Percentiles rank a stretch among this genome's conserved stretches.
phyloP scores from a whole-genome alignment of 2,329 filamentous ascomycete species.

The Fusarium compactum region DNA sequence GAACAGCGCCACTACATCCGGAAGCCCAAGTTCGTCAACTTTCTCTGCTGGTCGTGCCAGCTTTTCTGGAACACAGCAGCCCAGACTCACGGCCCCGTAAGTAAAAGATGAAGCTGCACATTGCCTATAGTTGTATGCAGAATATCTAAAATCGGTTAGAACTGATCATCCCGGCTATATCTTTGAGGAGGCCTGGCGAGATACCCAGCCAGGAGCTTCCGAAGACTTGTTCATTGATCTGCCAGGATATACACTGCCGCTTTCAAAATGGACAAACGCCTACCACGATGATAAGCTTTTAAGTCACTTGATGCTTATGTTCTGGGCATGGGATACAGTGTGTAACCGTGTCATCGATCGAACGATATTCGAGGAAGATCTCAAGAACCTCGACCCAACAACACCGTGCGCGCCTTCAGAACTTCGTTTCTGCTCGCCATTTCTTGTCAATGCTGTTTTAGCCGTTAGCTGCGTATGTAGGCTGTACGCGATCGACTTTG shows the following conservation, averaged over 20 bases:
- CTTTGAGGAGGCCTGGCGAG: conserved; percentile 18
- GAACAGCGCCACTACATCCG: conserved; percentile 3
- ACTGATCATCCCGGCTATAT: not conserved
- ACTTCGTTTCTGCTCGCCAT: conserved; percentile 33
- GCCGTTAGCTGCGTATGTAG: conserved; percentile 37
- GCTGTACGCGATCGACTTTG: not conserved
- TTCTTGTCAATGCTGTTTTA: conserved; percentile 36
- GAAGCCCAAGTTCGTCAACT: conserved; percentile 7
- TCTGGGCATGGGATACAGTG: conserved; percentile 31
- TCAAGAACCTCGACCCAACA: conserved; percentile 16
- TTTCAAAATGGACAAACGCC: conserved; percentile 31
- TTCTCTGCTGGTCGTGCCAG: not conserved
- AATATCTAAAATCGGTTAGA: conserved; percentile 1
- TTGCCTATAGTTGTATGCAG: not conserved
- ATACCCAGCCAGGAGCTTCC: not conserved
- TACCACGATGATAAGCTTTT: conserved; percentile 22
- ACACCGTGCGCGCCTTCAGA: not conserved
- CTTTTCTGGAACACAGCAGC: not conserved
- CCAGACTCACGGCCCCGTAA: conserved; percentile 22
- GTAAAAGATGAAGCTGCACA: not conserved
- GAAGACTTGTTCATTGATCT: conserved; percentile 16
- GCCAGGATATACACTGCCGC: conserved; percentile 12
- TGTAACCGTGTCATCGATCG: conserved; percentile 30
- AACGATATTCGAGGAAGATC: conserved; percentile 29
- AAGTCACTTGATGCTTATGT: conserved; percentile 22